Conservation (phyloP, 2,329 filamentous ascomycete species). For the Diaporthe destruens region DNA sequence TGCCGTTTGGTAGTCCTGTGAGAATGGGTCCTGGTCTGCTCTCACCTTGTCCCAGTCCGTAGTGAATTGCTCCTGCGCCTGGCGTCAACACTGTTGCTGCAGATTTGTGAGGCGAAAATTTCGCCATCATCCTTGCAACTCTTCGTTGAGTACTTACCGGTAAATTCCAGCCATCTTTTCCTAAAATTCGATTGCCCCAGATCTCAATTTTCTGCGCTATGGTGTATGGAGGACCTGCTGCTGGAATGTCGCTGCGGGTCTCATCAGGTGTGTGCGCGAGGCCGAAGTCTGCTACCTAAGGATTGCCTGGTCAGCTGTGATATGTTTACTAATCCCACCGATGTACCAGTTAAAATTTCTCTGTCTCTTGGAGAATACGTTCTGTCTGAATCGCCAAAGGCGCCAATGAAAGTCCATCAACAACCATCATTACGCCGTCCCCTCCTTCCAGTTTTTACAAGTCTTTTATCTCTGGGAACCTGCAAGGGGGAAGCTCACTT, state of each 20-base stretch:
- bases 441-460: neutral
- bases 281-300: constrained; percentile 20
- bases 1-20: neutral
- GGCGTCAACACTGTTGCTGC: neutral
- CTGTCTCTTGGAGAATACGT: neutral
- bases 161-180: neutral
- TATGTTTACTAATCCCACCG: no score
- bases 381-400: neutral
- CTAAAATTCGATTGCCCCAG: neutral
- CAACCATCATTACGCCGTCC: neutral
- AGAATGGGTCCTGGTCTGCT: neutral
- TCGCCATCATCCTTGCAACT: neutral
- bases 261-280: neutral
- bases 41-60: constrained; percentile 9
- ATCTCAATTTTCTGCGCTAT: neutral
- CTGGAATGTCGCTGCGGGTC: neutral
- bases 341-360: neutral
- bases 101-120: neutral
- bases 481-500: neutral
- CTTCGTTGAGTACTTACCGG: neutral
- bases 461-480: accelerated
- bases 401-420: neutral
- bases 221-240: neutral
- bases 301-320: neutral
- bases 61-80: constrained; percentile 14